phyloP scores from a whole-genome alignment of 176 grass and related monocot genomes.

The bread wheat (Triticum aestivum) region DNA sequence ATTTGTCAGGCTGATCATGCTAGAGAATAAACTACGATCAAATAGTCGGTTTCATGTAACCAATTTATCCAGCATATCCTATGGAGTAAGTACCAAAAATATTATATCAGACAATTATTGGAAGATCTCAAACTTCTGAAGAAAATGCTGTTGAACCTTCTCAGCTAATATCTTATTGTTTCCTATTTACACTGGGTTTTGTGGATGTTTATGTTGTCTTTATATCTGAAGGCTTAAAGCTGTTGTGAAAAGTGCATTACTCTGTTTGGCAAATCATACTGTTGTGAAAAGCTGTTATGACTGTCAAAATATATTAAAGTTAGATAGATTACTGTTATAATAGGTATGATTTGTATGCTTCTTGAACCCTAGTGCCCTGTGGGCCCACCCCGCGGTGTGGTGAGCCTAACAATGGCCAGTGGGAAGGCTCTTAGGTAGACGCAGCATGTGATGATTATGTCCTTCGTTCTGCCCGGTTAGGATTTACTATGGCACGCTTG shows the following conservation, averaged over 20 bases:
- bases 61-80: not conserved
- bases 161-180: not conserved
- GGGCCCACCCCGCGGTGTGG: not conserved
- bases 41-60: not conserved
- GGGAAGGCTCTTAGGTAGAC: not conserved
- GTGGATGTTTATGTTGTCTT: not conserved
- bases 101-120: not conserved
- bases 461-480: not conserved
- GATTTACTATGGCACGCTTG: not conserved
- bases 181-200: not conserved
- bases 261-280: not conserved
- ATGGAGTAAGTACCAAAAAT: not conserved
- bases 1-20: not conserved
- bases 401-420: not conserved
- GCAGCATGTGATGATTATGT: not conserved
- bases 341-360: constrained; percentile 1
- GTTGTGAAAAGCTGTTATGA: not conserved
- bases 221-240: not conserved
- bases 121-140: not conserved
- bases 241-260: not conserved
- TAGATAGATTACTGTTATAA: not conserved
- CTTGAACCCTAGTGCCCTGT: not conserved
- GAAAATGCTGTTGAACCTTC: not conserved
- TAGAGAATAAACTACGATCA: constrained; percentile 1
- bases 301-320: not conserved